phyloP scores from a whole-genome alignment of 2,329 filamentous ascomycete species.

The Exophiala spinifera region DNA sequence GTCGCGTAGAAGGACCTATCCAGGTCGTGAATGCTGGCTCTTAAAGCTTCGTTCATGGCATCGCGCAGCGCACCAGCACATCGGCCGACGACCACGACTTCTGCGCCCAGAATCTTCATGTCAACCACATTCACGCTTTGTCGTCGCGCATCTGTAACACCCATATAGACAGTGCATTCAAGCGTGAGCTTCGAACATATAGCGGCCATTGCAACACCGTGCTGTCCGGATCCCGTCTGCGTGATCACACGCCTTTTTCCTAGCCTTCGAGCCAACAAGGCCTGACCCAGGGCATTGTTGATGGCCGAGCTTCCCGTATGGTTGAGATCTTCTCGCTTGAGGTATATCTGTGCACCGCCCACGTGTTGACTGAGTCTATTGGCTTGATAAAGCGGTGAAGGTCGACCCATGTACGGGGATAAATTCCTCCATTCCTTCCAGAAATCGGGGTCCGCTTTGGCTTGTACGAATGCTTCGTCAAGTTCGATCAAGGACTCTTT shows the following conservation, averaged over 20 bases:
- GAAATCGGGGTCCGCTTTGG: slow-evolving; percentile 82
- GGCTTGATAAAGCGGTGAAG: slow-evolving; percentile 85
- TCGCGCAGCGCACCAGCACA: slow-evolving; percentile 79
- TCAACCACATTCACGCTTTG: slow-evolving; percentile 98
- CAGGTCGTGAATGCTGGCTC: slow-evolving; percentile 89
- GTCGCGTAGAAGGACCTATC: slow-evolving; percentile 98
- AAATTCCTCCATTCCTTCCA: slow-evolving; percentile 96
- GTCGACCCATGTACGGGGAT: slow-evolving; percentile 95
- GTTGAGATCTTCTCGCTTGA: slow-evolving; percentile 96
- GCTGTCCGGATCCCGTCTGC: slow-evolving; percentile 94
- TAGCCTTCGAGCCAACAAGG: slow-evolving; percentile 77
- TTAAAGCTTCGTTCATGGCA: slow-evolving; percentile 91
- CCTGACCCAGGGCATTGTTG: slow-evolving; percentile 95
- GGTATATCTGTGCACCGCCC: slow-evolving; percentile 91
- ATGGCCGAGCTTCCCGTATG: slow-evolving; percentile 99
- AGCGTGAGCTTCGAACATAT: slow-evolving; percentile 98
- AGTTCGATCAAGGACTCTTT: slow-evolving; percentile 95
- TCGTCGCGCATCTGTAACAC: slow-evolving; percentile 90
- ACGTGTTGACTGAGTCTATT: slow-evolving; percentile 83
- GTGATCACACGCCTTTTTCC: slow-evolving; percentile 98
- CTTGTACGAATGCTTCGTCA: slow-evolving; percentile 84
- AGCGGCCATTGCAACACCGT: slow-evolving; percentile 95
- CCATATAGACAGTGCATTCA: slow-evolving; percentile 98
- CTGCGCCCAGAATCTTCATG: slow-evolving; percentile 91
- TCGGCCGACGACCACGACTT: slow-evolving; percentile 87